Base-by-base conservation (phyloP, 192 early-diverging fungal genomes). In the Cetraspora pellucida region DNA sequence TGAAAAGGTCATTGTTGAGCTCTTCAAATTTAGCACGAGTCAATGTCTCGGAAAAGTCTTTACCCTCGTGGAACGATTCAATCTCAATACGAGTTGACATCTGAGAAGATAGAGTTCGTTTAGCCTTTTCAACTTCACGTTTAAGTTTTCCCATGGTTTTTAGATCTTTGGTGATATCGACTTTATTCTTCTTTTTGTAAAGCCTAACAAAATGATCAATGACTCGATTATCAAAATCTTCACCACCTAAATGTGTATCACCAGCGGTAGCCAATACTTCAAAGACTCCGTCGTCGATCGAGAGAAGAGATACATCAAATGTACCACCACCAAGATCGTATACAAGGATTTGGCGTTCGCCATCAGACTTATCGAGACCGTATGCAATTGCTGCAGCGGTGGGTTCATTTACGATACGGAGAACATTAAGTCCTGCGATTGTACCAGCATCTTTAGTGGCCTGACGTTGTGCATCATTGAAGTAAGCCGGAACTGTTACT, bases 281-380 rank as follows among this genome's bases (percentile, higher is more conserved):
- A 81, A 97, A 98, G 78, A 98, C 93, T 85, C 97, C 96, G 82
- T 95, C 93, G 77, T 95, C 94, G 71, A 97, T 96, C 73, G 95
- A 93, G 79, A 97, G 85, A 67, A 97, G 89, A 45, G 96, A 97
- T n/a, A 98, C 96, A 91, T 98, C 96, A 80, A 97, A 97, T 84
- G 95, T 93, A 89, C 96, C 97, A 85, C 97, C 97, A 82, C 97
- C 97, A 77, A 98, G 88, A 87, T 98, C 97, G 85, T 91, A 98
- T 75, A 98, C 94, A 68, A 98, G 92, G 59, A 97, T 91, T 85
- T 97, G 95, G 77, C 89, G 89, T 87, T 97, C 96, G 75, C 88
- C 89, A 58, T 88, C 93, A 80, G 89, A 93, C 84, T 93, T 93
- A 92, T 97, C 95, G 77, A 98, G 86, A 83, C 97, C 97, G 85